Evolutionary conservation across 257 asterid genomes (phyloP), one percentile per base, ranked within the genome.

Genomic region (Rhazya stricta): DNA sequence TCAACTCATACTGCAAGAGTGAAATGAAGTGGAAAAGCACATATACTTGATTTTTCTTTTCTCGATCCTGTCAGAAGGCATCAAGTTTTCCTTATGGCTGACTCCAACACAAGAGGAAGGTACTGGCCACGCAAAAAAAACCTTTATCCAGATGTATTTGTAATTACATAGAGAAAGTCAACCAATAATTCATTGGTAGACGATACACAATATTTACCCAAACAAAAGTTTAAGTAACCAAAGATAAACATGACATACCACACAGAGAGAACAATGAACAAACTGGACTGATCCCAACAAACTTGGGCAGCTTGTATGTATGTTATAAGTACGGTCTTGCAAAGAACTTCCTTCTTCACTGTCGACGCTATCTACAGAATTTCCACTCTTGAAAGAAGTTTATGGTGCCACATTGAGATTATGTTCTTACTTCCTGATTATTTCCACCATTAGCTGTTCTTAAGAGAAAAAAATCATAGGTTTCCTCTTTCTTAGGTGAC

Each of bases 401-500:
- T 16, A 18, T 19, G 16, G 68, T 34, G 41, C 37, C 42, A 32
- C 23, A 16, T 30, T 15, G 42, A 25, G n/a, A 15, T 62, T 16
- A 60, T 60, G 30, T 30, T 60, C 41, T 29, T 60, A 29, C 67
- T 29, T 60, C 68, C 42, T 15, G 32, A 62, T 10, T 62, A 62
- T 62, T 62, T 18, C 43, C 43, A 62, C 69, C 69, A 62, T 62
- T 62, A 62, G 18, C 43, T 62, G 37, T 61, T 61, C 19, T 61
- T 61, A 30, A 30, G 39, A 10, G 30, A 61, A 61, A 61, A 12
- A 16, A 12, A 12, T 61, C 13, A 12, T 12, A 3, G 42, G 23
- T 15, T 13, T 30, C 6, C 42, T 61, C 67, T 30, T 61, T 61
- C 67, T 61, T 15, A 61, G 32, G 11, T 29, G n/a, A 30, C 39